These are phyloP conservation scores for Phylloporus scabripes DNA, from an alignment of 768 basidiomycete genomes.

Conservation along the genomic window DNA sequence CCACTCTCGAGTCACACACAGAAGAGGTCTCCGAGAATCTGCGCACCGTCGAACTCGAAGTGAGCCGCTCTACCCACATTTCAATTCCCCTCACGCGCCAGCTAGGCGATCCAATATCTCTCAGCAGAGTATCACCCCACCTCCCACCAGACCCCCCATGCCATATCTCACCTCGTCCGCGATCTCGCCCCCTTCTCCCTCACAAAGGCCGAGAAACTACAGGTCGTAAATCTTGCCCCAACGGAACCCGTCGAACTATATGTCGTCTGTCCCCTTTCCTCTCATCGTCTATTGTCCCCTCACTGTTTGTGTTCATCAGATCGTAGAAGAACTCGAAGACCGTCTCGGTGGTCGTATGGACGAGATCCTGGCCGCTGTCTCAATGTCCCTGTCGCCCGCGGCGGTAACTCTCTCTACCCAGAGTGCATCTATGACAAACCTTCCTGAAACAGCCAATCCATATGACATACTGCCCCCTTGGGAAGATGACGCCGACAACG, in stretches of 20 bases:
- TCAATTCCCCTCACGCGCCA: neutral
- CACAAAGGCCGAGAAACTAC: conserved; percentile 89
- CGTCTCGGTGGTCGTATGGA: conserved; percentile 67
- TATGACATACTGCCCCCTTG: conserved; percentile 25
- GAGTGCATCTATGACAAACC: neutral
- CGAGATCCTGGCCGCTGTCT: conserved; percentile 57
- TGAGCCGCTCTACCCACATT: conserved; percentile 2
- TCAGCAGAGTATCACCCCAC: conserved; percentile 71
- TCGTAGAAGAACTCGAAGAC: conserved; percentile 88
- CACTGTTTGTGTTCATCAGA: conserved; percentile 39
- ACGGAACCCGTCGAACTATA: conserved; percentile 81
- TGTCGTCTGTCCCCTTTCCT: conserved; percentile 52
- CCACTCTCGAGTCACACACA: conserved; percentile 28
- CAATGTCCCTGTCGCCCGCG: conserved; percentile 32
- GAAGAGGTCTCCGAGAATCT: conserved; percentile 74
- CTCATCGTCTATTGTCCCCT: neutral
- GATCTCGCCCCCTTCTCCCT: conserved; percentile 62
- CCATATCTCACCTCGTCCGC: conserved; percentile 61
- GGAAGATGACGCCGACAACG: conserved; percentile 42
- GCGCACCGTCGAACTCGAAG: conserved; percentile 79
- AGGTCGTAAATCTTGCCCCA: conserved; percentile 87
- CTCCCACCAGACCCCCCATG: conserved; percentile 53
- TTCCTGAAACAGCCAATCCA: conserved; percentile 6
- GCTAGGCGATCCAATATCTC: conserved; percentile 81
- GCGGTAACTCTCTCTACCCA: neutral